Evolutionary conservation across 2,329 filamentous ascomycete species (phyloP).

Genomic region (Trichoderma gracile): DNA sequence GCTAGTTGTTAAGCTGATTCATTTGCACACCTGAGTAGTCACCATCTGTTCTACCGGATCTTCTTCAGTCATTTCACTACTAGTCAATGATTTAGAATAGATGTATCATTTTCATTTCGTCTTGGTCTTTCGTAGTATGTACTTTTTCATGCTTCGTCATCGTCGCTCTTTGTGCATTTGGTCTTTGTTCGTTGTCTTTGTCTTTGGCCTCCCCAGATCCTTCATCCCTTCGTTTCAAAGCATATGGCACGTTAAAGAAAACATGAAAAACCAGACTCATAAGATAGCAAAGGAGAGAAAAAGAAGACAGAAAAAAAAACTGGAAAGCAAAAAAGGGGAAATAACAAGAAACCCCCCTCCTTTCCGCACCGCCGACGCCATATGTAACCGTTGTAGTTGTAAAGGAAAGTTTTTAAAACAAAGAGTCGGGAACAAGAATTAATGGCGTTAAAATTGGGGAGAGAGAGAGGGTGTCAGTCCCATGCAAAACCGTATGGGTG

Average conservation of each 20-base stretch:
- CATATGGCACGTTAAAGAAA: constrained; percentile 1
- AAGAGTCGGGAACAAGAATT: neutral
- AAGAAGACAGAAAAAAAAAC: neutral
- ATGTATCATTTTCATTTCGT: constrained; percentile 12
- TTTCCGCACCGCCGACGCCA: constrained; percentile 13
- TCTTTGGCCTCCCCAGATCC: neutral
- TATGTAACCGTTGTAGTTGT: constrained; percentile 13
- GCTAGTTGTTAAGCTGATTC: too few relatives aligned
- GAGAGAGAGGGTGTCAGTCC: neutral
- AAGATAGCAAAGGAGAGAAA: neutral
- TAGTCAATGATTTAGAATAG: neutral
- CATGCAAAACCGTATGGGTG: neutral
- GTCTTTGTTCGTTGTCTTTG: neutral
- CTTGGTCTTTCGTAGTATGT: constrained; percentile 20
- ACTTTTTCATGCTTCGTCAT: constrained; percentile 23
- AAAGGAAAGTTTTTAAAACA: neutral
- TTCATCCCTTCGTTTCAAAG: constrained; percentile 20
- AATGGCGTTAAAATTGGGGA: neutral
- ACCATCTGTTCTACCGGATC: too few relatives aligned
- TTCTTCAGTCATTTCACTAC: neutral
- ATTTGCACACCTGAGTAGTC: too few relatives aligned
- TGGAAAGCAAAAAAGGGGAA: too few relatives aligned
- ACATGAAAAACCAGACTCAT: constrained; percentile 2
- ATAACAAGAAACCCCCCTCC: neutral
- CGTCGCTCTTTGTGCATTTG: too few relatives aligned